A percentile compares a stretch with the other conserved stretches of the same genome.
Conservation (phyloP, 257 asterid species). For the Solanum lycopersicoides region DNA sequence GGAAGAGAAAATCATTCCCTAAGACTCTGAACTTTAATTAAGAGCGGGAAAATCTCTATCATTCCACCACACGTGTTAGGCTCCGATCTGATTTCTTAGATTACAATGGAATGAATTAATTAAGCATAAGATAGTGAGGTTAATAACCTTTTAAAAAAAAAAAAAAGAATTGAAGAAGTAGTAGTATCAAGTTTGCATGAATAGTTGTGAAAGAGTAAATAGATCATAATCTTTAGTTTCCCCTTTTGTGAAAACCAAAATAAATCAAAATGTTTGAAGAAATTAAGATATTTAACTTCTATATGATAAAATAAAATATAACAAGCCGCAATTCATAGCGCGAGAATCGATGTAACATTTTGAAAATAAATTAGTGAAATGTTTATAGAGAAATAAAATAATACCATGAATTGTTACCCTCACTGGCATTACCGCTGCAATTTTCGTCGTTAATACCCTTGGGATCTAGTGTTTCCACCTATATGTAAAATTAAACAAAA, state of each 20-base stretch:
- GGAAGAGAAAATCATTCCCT: not conserved
- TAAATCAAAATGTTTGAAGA: not conserved
- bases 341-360: not conserved
- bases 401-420: slow-evolving; percentile 65
- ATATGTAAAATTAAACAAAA: not conserved
- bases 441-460: slow-evolving; percentile 44
- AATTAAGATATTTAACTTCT: not conserved
- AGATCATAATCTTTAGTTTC: not conserved
- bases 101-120: not conserved
- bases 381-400: not conserved
- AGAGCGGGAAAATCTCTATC: not conserved
- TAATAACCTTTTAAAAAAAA: not conserved
- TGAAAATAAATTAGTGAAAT: not conserved
- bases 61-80: no score
- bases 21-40: not conserved
- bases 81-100: not conserved
- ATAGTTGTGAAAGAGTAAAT: not conserved
- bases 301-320: not conserved
- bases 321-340: not conserved
- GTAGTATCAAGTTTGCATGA: not conserved
- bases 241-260: not conserved
- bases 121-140: not conserved
- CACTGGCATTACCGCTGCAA: slow-evolving; percentile 39
- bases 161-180: not conserved
- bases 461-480: slow-evolving; percentile 60